phyloP scores from a whole-genome alignment of 2,329 filamentous ascomycete species.

The Penicillium rolfsii region DNA sequence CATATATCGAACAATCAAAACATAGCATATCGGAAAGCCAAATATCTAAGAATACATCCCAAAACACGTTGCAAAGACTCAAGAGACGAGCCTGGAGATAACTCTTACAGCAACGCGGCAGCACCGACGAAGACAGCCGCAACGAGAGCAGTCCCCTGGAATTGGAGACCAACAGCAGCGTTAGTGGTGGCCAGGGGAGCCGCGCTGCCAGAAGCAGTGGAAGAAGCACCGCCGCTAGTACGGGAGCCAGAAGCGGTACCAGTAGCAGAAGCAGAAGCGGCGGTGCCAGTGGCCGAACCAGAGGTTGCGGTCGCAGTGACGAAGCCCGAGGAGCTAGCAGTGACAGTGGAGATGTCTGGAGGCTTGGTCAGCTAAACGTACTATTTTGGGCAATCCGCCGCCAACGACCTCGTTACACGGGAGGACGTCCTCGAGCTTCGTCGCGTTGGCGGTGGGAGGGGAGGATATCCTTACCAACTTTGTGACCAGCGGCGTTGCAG shows the following conservation, averaged over 20 bases:
- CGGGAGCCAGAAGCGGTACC: conserved; percentile 18
- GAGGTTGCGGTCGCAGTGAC: conserved; percentile 27
- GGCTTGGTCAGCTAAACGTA: conserved; percentile 10
- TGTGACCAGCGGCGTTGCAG: conserved; percentile 45
- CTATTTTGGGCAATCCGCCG: neutral
- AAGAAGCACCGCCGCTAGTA: neutral
- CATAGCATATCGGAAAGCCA: conserved; percentile 20
- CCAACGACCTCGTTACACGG: neutral
- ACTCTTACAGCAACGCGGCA: conserved; percentile 41
- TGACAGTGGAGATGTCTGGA: conserved; percentile 25
- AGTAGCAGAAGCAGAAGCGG: conserved; percentile 14
- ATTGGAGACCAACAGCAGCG: conserved; percentile 36
- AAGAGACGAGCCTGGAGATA: neutral
- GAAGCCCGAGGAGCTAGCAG: conserved; percentile 34
- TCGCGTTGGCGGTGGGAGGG: neutral
- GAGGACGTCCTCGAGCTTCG: neutral
- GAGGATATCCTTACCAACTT: conserved; percentile 42
- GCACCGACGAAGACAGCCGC: conserved; percentile 48
- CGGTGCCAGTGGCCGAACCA: conserved; percentile 31
- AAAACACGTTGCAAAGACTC: conserved; percentile 4
- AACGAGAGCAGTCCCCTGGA: conserved; percentile 43
- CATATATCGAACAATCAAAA: conserved; percentile 8
- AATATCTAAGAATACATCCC: conserved; percentile 16
- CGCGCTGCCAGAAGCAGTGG: conserved; percentile 16
- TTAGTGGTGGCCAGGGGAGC: conserved; percentile 19